Evolutionary conservation across 192 early-diverging fungal genomes (phyloP).

Genomic region (Linnemannia schmuckeri): DNA sequence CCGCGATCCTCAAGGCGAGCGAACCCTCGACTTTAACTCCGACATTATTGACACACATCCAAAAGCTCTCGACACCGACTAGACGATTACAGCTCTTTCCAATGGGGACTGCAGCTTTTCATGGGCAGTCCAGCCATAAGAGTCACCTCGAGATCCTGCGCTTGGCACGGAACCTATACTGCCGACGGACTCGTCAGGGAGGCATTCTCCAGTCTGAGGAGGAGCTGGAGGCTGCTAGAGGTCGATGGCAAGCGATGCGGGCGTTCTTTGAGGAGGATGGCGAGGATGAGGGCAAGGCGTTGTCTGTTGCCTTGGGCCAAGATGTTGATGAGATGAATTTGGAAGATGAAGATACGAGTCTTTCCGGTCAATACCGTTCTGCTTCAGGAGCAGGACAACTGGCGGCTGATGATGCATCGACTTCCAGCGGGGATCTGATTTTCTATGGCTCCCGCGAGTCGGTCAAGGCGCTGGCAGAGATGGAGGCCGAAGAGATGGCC

Average conservation of each 20-base stretch:
- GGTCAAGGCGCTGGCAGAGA: slow-evolving; percentile 41
- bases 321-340: slow-evolving; percentile 51
- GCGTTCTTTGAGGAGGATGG: slow-evolving; percentile 38
- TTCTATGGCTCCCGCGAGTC: slow-evolving; percentile 52
- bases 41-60: not conserved
- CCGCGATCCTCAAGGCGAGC: too few species aligned
- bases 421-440: slow-evolving; percentile 27
- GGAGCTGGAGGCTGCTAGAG: slow-evolving; percentile 26
- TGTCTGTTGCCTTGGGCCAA: slow-evolving; percentile 9
- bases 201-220: slow-evolving; percentile 16
- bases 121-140: slow-evolving; percentile 30
- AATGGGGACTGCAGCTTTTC: slow-evolving; percentile 28
- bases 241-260: slow-evolving; percentile 25
- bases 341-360: not conserved
- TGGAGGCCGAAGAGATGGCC: slow-evolving; percentile 30
- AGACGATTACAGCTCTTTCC: slow-evolving; percentile 53
- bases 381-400: not conserved
- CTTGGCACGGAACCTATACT: slow-evolving; percentile 51
- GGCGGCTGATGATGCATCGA: not conserved
- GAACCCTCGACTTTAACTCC: too few species aligned
- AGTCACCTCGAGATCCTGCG: slow-evolving; percentile 52
- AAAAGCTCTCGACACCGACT: slow-evolving; percentile 7
- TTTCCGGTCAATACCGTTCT: not conserved
- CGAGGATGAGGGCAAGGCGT: slow-evolving; percentile 12
- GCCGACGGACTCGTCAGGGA: slow-evolving; percentile 34